Percentiles rank a stretch among this genome's conserved stretches.
Conservation (phyloP, 371 early-diverging fungal genomes). For the Nosema muscidifuracis region DNA sequence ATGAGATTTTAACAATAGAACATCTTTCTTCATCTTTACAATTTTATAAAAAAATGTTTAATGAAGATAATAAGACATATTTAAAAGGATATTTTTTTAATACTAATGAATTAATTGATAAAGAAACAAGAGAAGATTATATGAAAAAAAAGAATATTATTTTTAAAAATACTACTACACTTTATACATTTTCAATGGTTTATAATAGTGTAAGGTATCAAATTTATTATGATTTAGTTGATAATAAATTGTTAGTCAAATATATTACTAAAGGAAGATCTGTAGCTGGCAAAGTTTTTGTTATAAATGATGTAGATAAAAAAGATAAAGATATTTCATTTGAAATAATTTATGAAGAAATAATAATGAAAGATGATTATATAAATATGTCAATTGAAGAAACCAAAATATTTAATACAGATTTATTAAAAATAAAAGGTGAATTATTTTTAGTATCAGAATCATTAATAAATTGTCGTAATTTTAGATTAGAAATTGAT, state of each 20-base stretch:
- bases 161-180: not conserved
- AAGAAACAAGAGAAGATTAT: not conserved
- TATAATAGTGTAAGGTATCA: conserved; percentile 14
- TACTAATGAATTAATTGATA: not conserved
- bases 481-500: conserved; percentile 10
- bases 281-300: not conserved
- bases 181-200: not conserved
- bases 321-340: conserved; percentile 1
- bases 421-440: not conserved
- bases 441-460: not conserved
- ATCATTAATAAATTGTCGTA: not conserved
- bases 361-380: not conserved
- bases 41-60: not conserved
- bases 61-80: not conserved
- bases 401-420: not conserved
- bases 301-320: not conserved
- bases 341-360: conserved; percentile 13
- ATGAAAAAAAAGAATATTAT: conserved; percentile 3
- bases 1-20: not conserved
- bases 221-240: not conserved
- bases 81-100: conserved; percentile 7
- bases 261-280: not conserved
- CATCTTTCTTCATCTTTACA: not conserved
- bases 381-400: not conserved
- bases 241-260: not conserved